Evolutionary conservation across 352 stramenopile genomes (phyloP), one percentile per base, ranked within the genome.

Genomic region (Stephanocyclus meneghinianus): DNA sequence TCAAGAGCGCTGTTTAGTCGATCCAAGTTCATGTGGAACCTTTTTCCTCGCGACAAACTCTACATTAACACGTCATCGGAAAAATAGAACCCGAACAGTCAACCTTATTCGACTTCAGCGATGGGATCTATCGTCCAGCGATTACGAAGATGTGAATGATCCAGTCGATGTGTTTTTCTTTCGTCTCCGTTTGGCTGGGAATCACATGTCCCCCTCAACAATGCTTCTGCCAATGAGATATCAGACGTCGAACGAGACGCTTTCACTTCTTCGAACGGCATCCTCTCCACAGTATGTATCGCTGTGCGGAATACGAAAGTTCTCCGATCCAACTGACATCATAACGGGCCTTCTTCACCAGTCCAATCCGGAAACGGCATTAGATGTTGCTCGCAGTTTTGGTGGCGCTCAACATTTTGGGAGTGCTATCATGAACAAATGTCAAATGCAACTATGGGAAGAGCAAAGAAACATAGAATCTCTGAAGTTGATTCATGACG

Each of bases 371-470:
- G 26, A 26, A 18, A 79, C 59, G 29, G 80, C 80, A 51, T 47
- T 86, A 29, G 57, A 57, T 3, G 70, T 86, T n/a, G 80, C 80
- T 55, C 45, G 35, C 3, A 66, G 51, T 68, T 86, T 80, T 64
- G 74, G 74, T 37, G 71, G 75, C 15, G 73, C 53, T 3, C 30
- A 78, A 4, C 18, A 76, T 29, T 76, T 80, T 59, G 76, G 80
- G 15, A 60, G 62, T 18, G 47, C 66, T 18, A 66, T 88, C 5
- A 74, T 90, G 60, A 78, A 88, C 21, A 45, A 87, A 63, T 90
- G 81, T 70, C 77, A 78, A 42, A 77, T 76, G 11, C 35, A 81
- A 18, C 11, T 90, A 10, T 92, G 87, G 87, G 79, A 88, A 64
- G 67, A 74, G 8, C 56, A 79, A 62, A 55, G 67, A 51, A 77